Evolutionary conservation across 345 rosid genomes (phyloP), one percentile per base, ranked within the genome.

Genomic region (Pelargonium nanum): DNA sequence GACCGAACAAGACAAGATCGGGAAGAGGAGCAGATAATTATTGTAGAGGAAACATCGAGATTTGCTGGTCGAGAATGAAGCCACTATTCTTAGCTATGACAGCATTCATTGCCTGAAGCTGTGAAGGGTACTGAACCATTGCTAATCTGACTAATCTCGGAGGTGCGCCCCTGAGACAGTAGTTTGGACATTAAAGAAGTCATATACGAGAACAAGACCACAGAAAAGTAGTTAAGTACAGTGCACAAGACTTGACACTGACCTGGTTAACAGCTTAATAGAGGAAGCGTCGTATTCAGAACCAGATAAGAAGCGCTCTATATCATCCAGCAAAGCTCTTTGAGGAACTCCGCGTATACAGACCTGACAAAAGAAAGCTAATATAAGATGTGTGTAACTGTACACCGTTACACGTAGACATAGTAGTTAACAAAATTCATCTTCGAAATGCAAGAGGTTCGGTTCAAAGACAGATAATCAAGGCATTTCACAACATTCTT

Each of bases 231-330:
- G 69, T 57, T 55, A 24, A 44, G 26, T 16, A n/a, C 5, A 8
- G 9, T 25, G 28, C 24, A 67, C 56, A 58, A n/a, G 51, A 10
- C 13, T 25, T 22, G 32, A 53, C 64, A 74, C 77, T 70, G 24
- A 85, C 95, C 78, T 75, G 48, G 56, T 8, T 56, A 67, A 26
- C 24, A 68, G 30, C 60, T 68, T 72, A 61, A 83, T 70, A 52
- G 89, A 74, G 21, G 86, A 81, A 19, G 78, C 61, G 59, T 83
- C 72, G 65, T 55, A 86, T 24, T 81, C 79, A 74, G 82, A 91
- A 30, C 91, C 89, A 20, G 83, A 75, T 53, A 91, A 73, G 72
- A 88, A 83, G 74, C 88, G 83, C 26, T 88, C 96, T 17, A 86
- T 51, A 62, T 91, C 96, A 22, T 88, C 94, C 4, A 26, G 4